Conservation (phyloP, 352 stramenopile genomes). For the Globisporangium acanthophoron region DNA sequence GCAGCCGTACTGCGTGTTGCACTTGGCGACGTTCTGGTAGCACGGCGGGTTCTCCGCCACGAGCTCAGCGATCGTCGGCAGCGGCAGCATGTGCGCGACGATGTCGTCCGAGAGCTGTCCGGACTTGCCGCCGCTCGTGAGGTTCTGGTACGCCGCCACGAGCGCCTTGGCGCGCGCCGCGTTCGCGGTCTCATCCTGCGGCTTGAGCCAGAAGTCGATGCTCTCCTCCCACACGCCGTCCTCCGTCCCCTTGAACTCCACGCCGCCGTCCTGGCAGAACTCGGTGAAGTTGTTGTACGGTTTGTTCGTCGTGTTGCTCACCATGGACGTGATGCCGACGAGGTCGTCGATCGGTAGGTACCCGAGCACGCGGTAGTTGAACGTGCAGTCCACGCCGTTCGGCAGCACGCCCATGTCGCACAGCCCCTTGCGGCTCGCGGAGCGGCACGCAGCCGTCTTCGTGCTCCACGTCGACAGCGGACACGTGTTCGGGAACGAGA, state of each 20-base stretch:
- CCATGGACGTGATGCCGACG: conserved; percentile 65
- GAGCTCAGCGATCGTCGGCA: conserved; percentile 46
- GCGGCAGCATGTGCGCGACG: conserved; percentile 40
- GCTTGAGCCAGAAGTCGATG: conserved; percentile 65
- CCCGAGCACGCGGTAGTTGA: conserved; percentile 56
- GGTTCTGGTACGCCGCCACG: conserved; percentile 48
- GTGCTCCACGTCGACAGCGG: conserved; percentile 40
- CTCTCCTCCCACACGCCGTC: conserved; percentile 42
- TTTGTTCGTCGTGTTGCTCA: conserved; percentile 41
- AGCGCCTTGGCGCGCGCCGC: conserved; percentile 37
- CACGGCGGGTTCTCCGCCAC: conserved; percentile 51
- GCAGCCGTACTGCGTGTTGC: conserved; percentile 46
- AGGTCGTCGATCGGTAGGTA: conserved; percentile 70
- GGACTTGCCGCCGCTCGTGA: conserved; percentile 32
- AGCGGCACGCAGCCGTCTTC: conserved; percentile 44
- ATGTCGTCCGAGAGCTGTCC: conserved; percentile 25
- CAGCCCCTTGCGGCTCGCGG: conserved; percentile 36
- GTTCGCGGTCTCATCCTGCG: conserved; percentile 54
- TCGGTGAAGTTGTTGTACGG: conserved; percentile 53
- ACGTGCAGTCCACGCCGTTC: conserved; percentile 55
- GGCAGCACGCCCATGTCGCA: conserved; percentile 52
- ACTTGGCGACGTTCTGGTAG: conserved; percentile 60
- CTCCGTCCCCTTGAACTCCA: conserved; percentile 49
- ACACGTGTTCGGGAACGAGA: conserved; percentile 73
- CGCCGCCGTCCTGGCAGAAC: conserved; percentile 54